Base-by-base conservation (phyloP, 257 asterid genomes). In the Voacanga thouarsii region DNA sequence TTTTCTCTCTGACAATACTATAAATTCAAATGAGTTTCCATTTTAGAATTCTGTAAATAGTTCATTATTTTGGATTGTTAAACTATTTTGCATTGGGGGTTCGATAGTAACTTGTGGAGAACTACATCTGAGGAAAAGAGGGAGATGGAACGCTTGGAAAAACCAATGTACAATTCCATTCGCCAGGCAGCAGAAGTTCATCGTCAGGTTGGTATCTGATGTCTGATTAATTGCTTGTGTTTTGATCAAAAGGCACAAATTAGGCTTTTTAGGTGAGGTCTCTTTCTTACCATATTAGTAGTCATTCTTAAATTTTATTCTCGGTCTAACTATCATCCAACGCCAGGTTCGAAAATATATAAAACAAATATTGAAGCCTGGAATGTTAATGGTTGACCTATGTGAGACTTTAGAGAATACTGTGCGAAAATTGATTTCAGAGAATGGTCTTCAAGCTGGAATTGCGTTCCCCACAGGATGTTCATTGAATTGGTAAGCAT, bases 141-240 rank as follows among this genome's bases (percentile, higher is more conserved):
- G 86, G 99, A 96, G 83, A 79, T 96, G 26, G 99, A 96, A 85
- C 96, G 97, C 73, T 78, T 92, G 78, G 98, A 92, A 71, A 93
- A 89, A 80, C 99, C 97, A 49, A 82, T 88, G 45, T 96, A 96
- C 85, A 93, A 93, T 78, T 88, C 99, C 15, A 81, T 96, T 82
- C 99, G 99, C 77, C 96, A 89, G 83, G 99, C 99, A 68, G 99
- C 99, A 72, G 98, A 96, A 86, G 99, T 96, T 82, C 99, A 96
- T 84, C 98, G 99, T 39, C 97, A 96, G 98, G 99, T 95, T 77
- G 81, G 79, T 73, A 50, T 51, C 75, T 71, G 39, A 64, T 59
- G 19, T 41, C 16, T 41, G 23, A 69, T 4, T 44, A 73, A 30
- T n/a, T 3, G 70, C 21, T 60, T 51, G 61, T 51, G 50, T 66